phyloP scores from a whole-genome alignment of 1,284 basidiomycete genomes.

The Ustilago tritici region DNA sequence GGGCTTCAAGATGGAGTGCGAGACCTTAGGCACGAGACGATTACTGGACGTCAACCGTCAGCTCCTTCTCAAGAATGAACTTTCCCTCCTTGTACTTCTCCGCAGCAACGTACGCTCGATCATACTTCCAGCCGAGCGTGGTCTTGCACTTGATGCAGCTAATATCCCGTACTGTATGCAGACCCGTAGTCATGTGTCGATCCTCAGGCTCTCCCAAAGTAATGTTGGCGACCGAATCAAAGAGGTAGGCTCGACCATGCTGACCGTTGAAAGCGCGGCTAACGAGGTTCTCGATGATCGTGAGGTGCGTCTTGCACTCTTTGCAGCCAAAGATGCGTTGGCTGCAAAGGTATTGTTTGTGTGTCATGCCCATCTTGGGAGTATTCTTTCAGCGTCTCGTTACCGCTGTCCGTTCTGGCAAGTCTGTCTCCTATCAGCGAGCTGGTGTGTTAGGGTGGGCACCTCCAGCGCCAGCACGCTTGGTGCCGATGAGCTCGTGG shows the following conservation, averaged over 20 bases:
- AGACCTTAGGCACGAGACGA: not conserved
- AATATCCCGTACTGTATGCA: constrained; percentile 95
- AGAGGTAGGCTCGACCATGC: constrained; percentile 92
- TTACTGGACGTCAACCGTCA: constrained; percentile 56
- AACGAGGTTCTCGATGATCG: constrained; percentile 90
- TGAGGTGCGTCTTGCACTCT: constrained; percentile 90
- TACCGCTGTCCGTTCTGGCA: not conserved
- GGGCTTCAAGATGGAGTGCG: not conserved
- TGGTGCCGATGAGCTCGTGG: no score
- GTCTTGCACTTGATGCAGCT: constrained; percentile 88
- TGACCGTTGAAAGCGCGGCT: constrained; percentile 80
- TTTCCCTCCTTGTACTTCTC: constrained; percentile 99
- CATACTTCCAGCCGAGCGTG: constrained; percentile 97
- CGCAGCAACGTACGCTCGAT: constrained; percentile 85
- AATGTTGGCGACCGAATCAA: constrained; percentile 91
- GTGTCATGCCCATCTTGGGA: constrained; percentile 82
- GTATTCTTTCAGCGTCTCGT: not conserved
- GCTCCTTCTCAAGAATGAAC: constrained; percentile 87
- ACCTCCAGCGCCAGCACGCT: not conserved
- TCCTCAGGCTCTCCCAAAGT: constrained; percentile 87
- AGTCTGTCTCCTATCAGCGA: not conserved
- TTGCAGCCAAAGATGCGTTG: constrained; percentile 87
- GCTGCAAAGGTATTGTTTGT: constrained; percentile 87
- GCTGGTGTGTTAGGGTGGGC: not conserved
- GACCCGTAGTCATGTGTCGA: constrained; percentile 94